Evolutionary conservation across 1,284 basidiomycete species (phyloP).

Genomic region (Veloboletus limbatus): DNA sequence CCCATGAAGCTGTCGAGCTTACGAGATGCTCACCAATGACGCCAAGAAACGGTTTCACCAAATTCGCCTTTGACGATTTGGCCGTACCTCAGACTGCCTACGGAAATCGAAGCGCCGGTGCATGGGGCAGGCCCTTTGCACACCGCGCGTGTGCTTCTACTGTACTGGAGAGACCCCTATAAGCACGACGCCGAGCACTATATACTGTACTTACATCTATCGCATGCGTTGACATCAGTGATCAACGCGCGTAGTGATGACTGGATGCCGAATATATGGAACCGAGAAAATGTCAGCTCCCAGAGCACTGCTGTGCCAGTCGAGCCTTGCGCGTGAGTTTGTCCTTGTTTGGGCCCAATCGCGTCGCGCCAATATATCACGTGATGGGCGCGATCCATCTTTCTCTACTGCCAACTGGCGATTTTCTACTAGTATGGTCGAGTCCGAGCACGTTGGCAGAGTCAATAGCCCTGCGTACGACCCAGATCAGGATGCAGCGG

Average conservation of each 20-base stretch:
- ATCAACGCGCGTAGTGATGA: background rate
- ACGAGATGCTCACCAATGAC: conserved; percentile 56
- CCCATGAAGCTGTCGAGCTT: conserved; percentile 9
- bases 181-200: background rate
- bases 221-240: conserved; percentile 33
- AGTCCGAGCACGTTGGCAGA: conserved; percentile 8
- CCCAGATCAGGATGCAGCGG: conserved; percentile 75
- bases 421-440: conserved; percentile 16
- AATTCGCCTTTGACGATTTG: conserved; percentile 42
- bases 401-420: background rate
- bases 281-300: background rate
- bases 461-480: conserved; percentile 53
- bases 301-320: background rate
- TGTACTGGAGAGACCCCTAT: conserved; percentile 49
- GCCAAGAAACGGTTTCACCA: conserved; percentile 66
- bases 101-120: conserved; percentile 49
- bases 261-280: no score
- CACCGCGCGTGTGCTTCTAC: conserved; percentile 62
- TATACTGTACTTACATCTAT: conserved; percentile 40
- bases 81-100: conserved; percentile 64
- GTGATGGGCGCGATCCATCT: conserved; percentile 18
- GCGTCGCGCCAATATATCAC: conserved; percentile 28
- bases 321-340: conserved; percentile 12
- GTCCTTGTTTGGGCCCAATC: conserved; percentile 22
- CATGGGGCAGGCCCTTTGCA: conserved; percentile 65